phyloP scores from a whole-genome alignment of 345 rosid species.

The Populus ilicifolia region DNA sequence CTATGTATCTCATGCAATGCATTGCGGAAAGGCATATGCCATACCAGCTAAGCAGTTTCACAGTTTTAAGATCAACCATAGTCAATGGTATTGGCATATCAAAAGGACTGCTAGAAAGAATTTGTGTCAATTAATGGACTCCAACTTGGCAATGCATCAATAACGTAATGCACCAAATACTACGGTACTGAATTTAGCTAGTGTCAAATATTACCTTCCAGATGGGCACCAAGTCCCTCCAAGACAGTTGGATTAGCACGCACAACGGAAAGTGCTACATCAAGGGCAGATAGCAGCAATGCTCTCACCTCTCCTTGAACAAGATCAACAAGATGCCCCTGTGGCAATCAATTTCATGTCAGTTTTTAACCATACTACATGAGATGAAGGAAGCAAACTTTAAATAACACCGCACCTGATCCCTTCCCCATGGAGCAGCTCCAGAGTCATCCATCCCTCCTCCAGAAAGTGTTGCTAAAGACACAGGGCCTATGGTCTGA shows the following conservation, averaged over 20 bases:
- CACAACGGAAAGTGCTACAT: constrained; percentile 64
- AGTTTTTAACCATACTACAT: constrained; percentile 6
- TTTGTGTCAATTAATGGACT: neutral
- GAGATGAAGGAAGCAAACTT: neutral
- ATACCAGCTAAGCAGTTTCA: neutral
- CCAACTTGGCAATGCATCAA: neutral
- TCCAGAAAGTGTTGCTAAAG: constrained; percentile 75
- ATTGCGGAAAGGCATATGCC: neutral
- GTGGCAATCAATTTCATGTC: constrained; percentile 19
- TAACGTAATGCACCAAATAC: neutral
- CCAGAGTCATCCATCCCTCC: constrained; percentile 87
- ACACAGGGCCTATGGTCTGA: constrained; percentile 76
- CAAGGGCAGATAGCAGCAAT: constrained; percentile 71
- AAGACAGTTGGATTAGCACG: constrained; percentile 81
- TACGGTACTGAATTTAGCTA: neutral
- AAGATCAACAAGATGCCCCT: constrained; percentile 88
- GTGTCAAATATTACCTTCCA: constrained; percentile 59
- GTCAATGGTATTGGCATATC: neutral
- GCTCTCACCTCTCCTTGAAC: constrained; percentile 82
- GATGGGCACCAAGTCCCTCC: constrained; percentile 90
- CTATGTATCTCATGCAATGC: neutral
- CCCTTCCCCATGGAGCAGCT: constrained; percentile 71
- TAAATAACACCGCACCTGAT: constrained; percentile 49
- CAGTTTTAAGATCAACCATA: neutral
- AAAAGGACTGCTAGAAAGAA: neutral